Conservation (phyloP, 768 basidiomycete species). For the Leccinum boreale region DNA sequence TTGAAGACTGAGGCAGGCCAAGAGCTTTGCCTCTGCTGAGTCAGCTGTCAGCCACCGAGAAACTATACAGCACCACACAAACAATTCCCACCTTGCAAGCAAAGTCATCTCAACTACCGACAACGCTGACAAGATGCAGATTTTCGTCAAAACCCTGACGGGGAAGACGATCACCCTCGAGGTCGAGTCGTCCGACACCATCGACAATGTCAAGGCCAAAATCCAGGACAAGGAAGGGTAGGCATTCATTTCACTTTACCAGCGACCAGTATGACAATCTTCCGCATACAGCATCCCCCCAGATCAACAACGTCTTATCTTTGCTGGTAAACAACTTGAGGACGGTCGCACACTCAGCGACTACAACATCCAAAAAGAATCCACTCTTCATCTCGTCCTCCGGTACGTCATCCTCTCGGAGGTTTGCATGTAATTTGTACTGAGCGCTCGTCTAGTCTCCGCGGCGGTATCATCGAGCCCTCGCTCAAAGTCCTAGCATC, state of each 20-base stretch:
- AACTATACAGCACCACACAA: slow-evolving; percentile 31
- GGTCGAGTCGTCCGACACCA: slow-evolving; percentile 29
- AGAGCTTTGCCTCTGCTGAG: neutral
- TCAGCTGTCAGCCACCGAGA: slow-evolving; percentile 20
- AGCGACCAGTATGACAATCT: neutral
- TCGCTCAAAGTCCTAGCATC: slow-evolving; percentile 95
- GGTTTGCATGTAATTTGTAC: neutral
- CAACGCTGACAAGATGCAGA: slow-evolving; percentile 47
- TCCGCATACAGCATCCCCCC: slow-evolving; percentile 34
- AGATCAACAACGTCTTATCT: slow-evolving; percentile 27
- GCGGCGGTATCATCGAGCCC: slow-evolving; percentile 94
- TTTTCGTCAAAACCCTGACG: slow-evolving; percentile 88
- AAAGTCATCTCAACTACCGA: neutral
- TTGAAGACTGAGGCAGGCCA: neutral
- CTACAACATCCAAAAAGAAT: slow-evolving; percentile 99
- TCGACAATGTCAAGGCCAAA: slow-evolving; percentile 29
- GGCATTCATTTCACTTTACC: slow-evolving; percentile 1
- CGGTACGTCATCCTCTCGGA: slow-evolving; percentile 50
- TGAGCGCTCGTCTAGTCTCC: slow-evolving; percentile 14
- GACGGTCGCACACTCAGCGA: slow-evolving; percentile 95
- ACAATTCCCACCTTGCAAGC: slow-evolving; percentile 18
- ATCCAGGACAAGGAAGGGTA: slow-evolving; percentile 71
- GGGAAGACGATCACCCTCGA: slow-evolving; percentile 31
- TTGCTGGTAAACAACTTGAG: slow-evolving; percentile 98
- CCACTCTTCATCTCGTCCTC: slow-evolving; percentile 95